Evolutionary conservation across 2,329 filamentous ascomycete genomes (phyloP).

Genomic region (Aspergillus caelatus): DNA sequence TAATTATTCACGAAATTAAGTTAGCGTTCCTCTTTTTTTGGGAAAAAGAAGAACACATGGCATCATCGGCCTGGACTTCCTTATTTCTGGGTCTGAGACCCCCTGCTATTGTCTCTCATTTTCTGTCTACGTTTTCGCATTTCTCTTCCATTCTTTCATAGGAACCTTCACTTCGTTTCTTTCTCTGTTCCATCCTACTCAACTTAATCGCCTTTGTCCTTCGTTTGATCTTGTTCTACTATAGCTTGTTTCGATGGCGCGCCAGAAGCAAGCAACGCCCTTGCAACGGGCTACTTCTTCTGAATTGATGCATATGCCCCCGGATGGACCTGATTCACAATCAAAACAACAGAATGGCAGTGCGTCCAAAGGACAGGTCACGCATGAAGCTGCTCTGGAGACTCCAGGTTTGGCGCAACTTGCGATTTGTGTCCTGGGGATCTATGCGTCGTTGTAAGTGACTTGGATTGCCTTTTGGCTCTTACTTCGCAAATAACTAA

Average conservation of each 20-base stretch:
- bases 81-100: not conserved
- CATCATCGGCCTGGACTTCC: constrained; percentile 26
- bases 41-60: constrained; percentile 39
- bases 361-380: constrained; percentile 22
- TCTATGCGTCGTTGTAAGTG: constrained; percentile 90
- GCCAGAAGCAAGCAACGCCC: constrained; percentile 69
- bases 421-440: constrained; percentile 85
- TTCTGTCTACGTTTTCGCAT: not conserved
- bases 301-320: constrained; percentile 57
- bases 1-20: constrained; percentile 12
- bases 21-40: constrained; percentile 8
- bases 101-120: not conserved
- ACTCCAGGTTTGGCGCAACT: constrained; percentile 71
- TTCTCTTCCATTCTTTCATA: not conserved
- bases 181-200: constrained; percentile 13
- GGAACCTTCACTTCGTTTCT: constrained; percentile 10
- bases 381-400: constrained; percentile 34
- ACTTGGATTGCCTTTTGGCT: not conserved
- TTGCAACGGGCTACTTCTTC: constrained; percentile 68
- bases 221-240: constrained; percentile 5
- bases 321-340: constrained; percentile 34
- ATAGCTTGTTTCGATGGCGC: constrained; percentile 59
- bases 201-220: not conserved
- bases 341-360: constrained; percentile 36
- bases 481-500: constrained; percentile 6